Evolutionary conservation across 805 yeast species (phyloP).

Genomic region (Candida golubevii): DNA sequence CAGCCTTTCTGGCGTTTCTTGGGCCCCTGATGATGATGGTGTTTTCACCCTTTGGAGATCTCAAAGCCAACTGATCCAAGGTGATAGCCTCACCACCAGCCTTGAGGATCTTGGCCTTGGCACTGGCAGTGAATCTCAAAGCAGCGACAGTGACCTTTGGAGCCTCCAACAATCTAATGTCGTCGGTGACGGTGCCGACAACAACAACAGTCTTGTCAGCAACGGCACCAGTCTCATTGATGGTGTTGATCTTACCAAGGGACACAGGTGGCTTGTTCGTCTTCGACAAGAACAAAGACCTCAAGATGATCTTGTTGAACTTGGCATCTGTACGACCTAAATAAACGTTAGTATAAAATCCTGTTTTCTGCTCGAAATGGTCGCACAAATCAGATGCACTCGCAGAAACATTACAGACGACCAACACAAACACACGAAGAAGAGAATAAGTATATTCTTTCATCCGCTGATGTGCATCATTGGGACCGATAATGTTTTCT

Average conservation of each 20-base stretch:
- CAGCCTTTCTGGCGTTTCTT: conserved; percentile 98
- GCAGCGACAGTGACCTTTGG: conserved; percentile 99
- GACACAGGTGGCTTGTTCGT: conserved; percentile 99
- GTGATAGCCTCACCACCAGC: conserved; percentile 99
- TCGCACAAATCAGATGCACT: conserved; percentile 30
- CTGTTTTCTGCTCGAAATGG: conserved; percentile 40
- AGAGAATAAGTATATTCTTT: too few relatives aligned
- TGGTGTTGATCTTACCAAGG: conserved; percentile 83
- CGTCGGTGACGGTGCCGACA: conserved; percentile 99
- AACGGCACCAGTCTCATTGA: conserved; percentile 77
- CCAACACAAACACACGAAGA: too few relatives aligned
- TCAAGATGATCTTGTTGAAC: conserved; percentile 97
- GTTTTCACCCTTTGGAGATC: conserved; percentile 99
- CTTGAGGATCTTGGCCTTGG: conserved; percentile 94
- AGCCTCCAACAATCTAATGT: conserved; percentile 86
- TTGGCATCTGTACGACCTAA: conserved; percentile 96
- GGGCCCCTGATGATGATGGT: conserved; percentile 98
- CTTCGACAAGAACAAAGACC: conserved; percentile 94
- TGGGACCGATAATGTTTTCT: too few relatives aligned
- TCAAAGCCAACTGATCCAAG: conserved; percentile 96
- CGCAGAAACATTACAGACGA: conserved; percentile 20
- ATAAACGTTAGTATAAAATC: conserved; percentile 35
- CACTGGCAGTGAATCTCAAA: conserved; percentile 98
- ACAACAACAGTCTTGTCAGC: conserved; percentile 80
- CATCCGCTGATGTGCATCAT: too few relatives aligned